These are phyloP conservation scores for Rugonectria rugulosa DNA, from an alignment of 2,329 filamentous ascomycete species.

Conservation along the genomic window DNA sequence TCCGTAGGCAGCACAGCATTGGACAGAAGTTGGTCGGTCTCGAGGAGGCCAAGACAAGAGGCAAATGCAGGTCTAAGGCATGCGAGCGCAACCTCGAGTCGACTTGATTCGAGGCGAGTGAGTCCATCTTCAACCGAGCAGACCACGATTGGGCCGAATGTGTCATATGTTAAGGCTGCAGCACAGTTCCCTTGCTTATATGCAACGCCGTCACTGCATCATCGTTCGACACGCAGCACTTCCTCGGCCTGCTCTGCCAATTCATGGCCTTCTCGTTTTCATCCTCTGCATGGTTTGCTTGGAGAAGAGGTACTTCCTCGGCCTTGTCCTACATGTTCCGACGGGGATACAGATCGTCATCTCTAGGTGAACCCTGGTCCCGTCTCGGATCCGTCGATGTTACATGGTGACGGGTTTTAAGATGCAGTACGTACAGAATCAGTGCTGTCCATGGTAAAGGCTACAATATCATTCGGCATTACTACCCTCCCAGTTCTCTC, in stretches of 20 bases:
- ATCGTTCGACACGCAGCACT: conserved; percentile 1
- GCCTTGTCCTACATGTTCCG: not conserved
- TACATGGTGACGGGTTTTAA: not conserved
- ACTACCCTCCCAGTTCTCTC: not conserved
- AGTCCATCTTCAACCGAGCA: not conserved
- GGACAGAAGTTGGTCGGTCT: not conserved
- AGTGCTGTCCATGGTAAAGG: not conserved
- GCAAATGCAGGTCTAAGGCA: conserved; percentile 8
- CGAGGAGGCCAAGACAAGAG: not conserved
- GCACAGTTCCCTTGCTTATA: not conserved
- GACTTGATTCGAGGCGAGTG: not conserved
- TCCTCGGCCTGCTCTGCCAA: not conserved
- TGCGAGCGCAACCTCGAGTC: conserved; percentile 13
- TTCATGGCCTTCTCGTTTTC: conserved; percentile 1
- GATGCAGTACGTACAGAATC: too few species aligned
- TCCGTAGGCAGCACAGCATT: not conserved
- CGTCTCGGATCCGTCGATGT: not conserved
- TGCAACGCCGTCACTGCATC: not conserved
- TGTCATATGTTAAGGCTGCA: conserved; percentile 8
- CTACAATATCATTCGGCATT: not conserved
- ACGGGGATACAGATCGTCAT: conserved; percentile 7
- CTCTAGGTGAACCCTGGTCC: not conserved
- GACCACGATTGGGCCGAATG: not conserved
- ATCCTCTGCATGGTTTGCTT: not conserved
- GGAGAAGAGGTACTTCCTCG: not conserved